Evolutionary conservation across 176 grass and related monocot genomes (phyloP).

Genomic region (Triticum timopheevii): DNA sequence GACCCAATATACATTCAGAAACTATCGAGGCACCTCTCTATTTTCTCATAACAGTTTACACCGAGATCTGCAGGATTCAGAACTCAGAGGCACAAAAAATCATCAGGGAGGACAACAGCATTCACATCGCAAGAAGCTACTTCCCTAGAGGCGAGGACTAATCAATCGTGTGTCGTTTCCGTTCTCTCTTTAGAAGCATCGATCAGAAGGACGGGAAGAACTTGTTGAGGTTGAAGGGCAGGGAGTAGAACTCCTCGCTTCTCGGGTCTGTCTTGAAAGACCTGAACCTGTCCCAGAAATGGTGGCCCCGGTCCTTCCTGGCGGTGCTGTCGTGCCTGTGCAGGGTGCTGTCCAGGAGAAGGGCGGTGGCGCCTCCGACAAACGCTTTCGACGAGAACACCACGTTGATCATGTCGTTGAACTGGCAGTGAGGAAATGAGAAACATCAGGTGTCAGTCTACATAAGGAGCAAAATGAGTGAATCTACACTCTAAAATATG

Average conservation of each 20-base stretch:
- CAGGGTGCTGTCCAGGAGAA: conserved; percentile 79
- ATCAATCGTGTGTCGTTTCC: neutral
- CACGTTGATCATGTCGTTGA: conserved; percentile 95
- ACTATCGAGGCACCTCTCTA: conserved; percentile 8
- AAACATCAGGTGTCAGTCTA: neutral
- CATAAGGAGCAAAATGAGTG: too few species aligned
- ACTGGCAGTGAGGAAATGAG: conserved; percentile 44
- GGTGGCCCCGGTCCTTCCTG: conserved; percentile 65
- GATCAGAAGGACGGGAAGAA: conserved; percentile 88
- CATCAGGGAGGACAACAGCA: conserved; percentile 6
- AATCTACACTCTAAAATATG: too few species aligned
- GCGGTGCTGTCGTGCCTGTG: conserved; percentile 39
- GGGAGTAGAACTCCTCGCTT: conserved; percentile 91
- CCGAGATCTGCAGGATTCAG: conserved; percentile 45
- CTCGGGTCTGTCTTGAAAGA: conserved; percentile 72
- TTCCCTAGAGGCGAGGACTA: neutral
- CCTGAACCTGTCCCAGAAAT: conserved; percentile 94
- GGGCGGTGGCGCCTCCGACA: conserved; percentile 64
- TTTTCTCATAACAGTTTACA: conserved; percentile 11
- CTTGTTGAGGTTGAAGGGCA: conserved; percentile 87
- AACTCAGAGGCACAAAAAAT: neutral
- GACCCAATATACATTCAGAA: conserved; percentile 40
- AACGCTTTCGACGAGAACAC: conserved; percentile 89
- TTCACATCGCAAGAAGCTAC: conserved; percentile 17
- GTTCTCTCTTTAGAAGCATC: neutral